Evolutionary conservation across 352 stramenopile species (phyloP), one percentile per base, ranked within the genome.

Genomic region (Phytophthora sp.): DNA sequence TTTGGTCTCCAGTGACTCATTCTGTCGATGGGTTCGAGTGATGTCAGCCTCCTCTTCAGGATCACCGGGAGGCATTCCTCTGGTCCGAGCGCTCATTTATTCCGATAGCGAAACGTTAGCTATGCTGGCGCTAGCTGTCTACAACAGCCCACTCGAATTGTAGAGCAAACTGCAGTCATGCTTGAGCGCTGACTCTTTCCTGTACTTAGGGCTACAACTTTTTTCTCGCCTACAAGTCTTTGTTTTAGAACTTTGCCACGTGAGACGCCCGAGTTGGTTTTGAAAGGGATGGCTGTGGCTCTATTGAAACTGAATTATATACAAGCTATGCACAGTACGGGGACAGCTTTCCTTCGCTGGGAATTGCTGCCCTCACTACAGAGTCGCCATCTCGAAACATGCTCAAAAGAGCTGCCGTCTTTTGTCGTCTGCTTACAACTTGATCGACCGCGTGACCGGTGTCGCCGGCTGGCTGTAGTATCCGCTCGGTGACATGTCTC

Each of bases 381-480:
- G 48, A 65, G 48, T 54, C 53, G 26, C 42, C 49, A 62, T 66
- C 56, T 53, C 17, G 17, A 56, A 50, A 66, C 41, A 69, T 69
- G 46, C 43, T 66, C 65, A 73, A 69, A 73, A 62, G 45, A n/a
- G 38, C 56, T 54, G 42, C 41, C 18, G 31, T 64, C 37, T 55
- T 39, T 61, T 54, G 42, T 45, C 18, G 31, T 64, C 37, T 55
- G 46, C 58, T 65, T 66, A 73, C 27, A 72, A 20, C 43, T 53
- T 60, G 44, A 60, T 60, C 9, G 63, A 68, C 9, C 28, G 52
- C 26, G 43, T 59, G 11, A 55, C 13, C 17, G 66, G 61, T 26
- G 54, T 75, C 32, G 41, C 7, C 15, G 62, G 54, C 26, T 65
- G 66, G 34, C 50, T 68, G 50, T 69, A 65, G 55, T 75, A 75